A percentile compares a stretch with the other conserved stretches of the same genome.
These are phyloP conservation scores for Hirsutella rhossiliensis DNA, from an alignment of 2,329 filamentous ascomycete genomes.

Conservation along the genomic window DNA sequence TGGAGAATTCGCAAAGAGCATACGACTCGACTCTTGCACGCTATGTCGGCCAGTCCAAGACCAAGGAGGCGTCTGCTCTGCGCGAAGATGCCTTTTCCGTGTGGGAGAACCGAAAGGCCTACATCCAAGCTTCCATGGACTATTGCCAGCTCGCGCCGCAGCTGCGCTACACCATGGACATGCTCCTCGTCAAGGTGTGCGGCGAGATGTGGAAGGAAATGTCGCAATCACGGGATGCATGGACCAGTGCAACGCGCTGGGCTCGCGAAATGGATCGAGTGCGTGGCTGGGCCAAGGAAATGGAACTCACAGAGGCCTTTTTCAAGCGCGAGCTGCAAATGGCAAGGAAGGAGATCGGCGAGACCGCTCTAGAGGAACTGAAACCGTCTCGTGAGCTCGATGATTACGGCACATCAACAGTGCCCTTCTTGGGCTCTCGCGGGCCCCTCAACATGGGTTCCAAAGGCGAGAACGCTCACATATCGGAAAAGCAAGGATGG, in stretches of 20 bases:
- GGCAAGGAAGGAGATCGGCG: conserved; percentile 72
- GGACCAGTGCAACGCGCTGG: conserved; percentile 53
- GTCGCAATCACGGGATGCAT: conserved; percentile 55
- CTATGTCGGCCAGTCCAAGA: conserved; percentile 77
- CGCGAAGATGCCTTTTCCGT: conserved; percentile 93
- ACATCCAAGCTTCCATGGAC: conserved; percentile 86
- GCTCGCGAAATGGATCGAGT: conserved; percentile 80
- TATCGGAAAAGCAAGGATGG: conserved; percentile 87
- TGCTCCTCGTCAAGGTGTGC: conserved; percentile 72
- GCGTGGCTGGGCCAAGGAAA: conserved; percentile 83
- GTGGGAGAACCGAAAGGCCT: conserved; percentile 82
- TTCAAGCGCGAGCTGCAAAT: conserved; percentile 73
- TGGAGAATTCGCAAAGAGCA: conserved; percentile 71
- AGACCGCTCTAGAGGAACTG: conserved; percentile 54
- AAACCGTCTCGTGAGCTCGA: conserved; percentile 87
- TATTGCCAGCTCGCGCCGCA: conserved; percentile 84
- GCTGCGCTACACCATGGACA: conserved; percentile 72
- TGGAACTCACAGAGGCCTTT: conserved; percentile 76
- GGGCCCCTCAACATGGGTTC: conserved; percentile 53
- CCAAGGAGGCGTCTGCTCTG: conserved; percentile 83
- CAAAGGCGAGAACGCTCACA: conserved; percentile 33
- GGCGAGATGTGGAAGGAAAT: conserved; percentile 84
- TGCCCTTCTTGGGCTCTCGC: conserved; percentile 68
- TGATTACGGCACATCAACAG: conserved; percentile 81
- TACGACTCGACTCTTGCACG: conserved; percentile 74